A percentile compares a stretch with the other conserved stretches of the same genome.
These are phyloP conservation scores for Vigna unguiculata DNA, from an alignment of 306 rosid species.

Conservation along the genomic window DNA sequence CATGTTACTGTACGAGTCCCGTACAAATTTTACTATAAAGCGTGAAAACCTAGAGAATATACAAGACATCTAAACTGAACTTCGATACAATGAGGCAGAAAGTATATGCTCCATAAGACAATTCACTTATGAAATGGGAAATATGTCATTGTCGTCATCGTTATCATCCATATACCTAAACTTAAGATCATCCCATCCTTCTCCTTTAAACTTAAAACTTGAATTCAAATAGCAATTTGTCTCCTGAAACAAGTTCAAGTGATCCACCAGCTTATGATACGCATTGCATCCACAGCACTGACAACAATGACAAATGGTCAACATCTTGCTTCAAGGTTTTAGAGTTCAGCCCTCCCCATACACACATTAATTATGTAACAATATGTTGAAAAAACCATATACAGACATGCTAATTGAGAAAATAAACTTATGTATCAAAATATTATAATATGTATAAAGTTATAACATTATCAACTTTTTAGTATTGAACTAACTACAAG, in stretches of 20 bases:
- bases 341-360: not conserved
- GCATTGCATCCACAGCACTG: constrained; percentile 96
- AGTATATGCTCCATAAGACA: constrained; percentile 47
- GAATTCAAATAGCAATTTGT: constrained; percentile 87
- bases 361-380: not conserved
- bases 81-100: constrained; percentile 44
- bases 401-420: not conserved
- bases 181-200: constrained; percentile 75
- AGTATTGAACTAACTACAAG: constrained; percentile 13
- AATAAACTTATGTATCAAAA: not conserved
- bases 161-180: constrained; percentile 71
- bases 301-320: constrained; percentile 31
- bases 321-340: not conserved
- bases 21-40: constrained; percentile 20
- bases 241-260: constrained; percentile 92
- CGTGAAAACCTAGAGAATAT: constrained; percentile 47
- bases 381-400: constrained; percentile 3
- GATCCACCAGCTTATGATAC: constrained; percentile 94
- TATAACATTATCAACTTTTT: not conserved
- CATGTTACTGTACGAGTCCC: constrained; percentile 41
- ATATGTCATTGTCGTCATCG: constrained; percentile 52
- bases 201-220: constrained; percentile 73
- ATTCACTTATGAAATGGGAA: constrained; percentile 63
- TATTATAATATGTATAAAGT: not conserved
- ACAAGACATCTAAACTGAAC: constrained; percentile 51